A percentile compares a stretch with the other conserved stretches of the same genome.
Evolutionary conservation across 371 early-diverging fungal species (phyloP).

Genomic region (Mortierella sp.): DNA sequence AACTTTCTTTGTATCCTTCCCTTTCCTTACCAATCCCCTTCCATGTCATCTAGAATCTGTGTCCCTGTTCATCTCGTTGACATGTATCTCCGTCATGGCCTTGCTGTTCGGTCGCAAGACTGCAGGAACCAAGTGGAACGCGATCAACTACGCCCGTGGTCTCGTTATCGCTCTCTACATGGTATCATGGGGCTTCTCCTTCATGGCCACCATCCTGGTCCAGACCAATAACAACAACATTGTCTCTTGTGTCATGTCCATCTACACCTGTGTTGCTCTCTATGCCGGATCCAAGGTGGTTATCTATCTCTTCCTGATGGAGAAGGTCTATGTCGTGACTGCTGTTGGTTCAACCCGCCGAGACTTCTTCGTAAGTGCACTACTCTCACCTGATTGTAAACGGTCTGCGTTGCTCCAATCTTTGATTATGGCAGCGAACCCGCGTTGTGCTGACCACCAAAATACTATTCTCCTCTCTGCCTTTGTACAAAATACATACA

Average conservation of each 20-base stretch:
- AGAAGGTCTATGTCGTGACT: constrained; percentile 65
- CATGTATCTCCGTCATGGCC: constrained; percentile 68
- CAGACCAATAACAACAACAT: constrained; percentile 70
- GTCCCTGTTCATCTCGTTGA: constrained; percentile 54
- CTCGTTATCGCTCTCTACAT: constrained; percentile 62
- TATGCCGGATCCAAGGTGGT: constrained; percentile 64
- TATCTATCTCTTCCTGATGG: constrained; percentile 70
- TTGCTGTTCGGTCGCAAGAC: constrained; percentile 70
- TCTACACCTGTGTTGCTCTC: constrained; percentile 60
- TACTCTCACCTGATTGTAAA: background rate
- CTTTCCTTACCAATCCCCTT: background rate
- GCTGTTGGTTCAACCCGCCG: constrained; percentile 47
- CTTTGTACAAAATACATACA: background rate
- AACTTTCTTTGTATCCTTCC: constrained; percentile 31
- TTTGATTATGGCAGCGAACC: constrained; percentile 2
- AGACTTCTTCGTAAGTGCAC: constrained; percentile 22
- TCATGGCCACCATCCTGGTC: constrained; percentile 66
- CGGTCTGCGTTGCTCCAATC: background rate
- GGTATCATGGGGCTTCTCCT: constrained; percentile 65
- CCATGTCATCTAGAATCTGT: constrained; percentile 25
- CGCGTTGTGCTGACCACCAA: background rate
- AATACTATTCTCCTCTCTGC: background rate
- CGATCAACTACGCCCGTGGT: constrained; percentile 65
- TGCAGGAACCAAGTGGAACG: constrained; percentile 57
- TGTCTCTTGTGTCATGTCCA: constrained; percentile 65